Conservation (phyloP, 164 flowering plant species). For the Magnolia changhungtana region DNA sequence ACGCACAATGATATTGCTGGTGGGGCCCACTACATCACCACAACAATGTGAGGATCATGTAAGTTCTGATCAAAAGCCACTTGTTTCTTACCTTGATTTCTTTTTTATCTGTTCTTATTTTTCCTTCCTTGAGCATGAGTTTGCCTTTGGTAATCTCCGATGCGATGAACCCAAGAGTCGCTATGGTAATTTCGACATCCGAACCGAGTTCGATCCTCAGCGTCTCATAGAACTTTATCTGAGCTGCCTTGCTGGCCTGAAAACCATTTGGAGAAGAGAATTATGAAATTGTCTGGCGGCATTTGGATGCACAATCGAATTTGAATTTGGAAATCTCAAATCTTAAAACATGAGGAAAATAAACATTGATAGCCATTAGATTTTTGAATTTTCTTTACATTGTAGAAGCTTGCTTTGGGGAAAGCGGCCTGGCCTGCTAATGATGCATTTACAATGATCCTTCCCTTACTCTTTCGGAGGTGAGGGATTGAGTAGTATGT, state of each 20-base stretch:
- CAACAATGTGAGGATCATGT: no score
- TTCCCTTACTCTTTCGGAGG: constrained; percentile 43
- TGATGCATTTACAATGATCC: constrained; percentile 38
- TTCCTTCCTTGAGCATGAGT: constrained; percentile 29
- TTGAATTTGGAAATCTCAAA: neutral
- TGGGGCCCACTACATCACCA: no score
- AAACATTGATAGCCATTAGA: neutral
- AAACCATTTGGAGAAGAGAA: neutral
- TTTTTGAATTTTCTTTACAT: constrained; percentile 21
- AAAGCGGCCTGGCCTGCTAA: constrained; percentile 31
- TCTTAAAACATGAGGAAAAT: neutral
- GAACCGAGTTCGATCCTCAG: constrained; percentile 48
- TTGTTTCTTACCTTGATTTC: constrained; percentile 44
- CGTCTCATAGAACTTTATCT: constrained; percentile 44
- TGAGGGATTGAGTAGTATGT: constrained; percentile 48
- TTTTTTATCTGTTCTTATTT: constrained; percentile 33
- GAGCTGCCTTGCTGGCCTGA: constrained; percentile 81
- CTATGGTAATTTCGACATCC: constrained; percentile 41
- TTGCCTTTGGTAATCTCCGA: constrained; percentile 55
- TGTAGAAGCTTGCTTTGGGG: constrained; percentile 37
- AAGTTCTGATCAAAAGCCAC: neutral
- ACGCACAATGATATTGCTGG: no score
- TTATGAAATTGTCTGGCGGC: neutral
- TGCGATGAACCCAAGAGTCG: constrained; percentile 54
- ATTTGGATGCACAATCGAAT: neutral